Evolutionary conservation across 2,329 filamentous ascomycete species (phyloP).

Genomic region (Dactylellina drechsleri): DNA sequence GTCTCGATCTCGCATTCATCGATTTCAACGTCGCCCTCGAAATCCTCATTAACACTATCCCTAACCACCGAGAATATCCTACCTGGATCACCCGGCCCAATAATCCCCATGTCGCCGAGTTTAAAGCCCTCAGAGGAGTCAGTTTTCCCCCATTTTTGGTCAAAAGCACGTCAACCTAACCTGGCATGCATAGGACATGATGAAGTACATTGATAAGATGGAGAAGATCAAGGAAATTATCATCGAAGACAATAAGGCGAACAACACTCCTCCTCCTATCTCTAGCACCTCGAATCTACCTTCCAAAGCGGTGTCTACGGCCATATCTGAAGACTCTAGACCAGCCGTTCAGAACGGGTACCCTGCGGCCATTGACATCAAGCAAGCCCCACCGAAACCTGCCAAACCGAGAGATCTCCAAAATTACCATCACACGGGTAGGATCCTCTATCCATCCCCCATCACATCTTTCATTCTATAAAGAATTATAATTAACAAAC

Average conservation of each 20-base stretch:
- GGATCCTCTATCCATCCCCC: conserved; percentile 60
- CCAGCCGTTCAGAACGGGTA: conserved; percentile 50
- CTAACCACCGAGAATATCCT: conserved; percentile 78
- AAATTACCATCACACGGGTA: conserved; percentile 67
- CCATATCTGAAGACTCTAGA: conserved; percentile 28
- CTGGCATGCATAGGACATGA: conserved; percentile 25
- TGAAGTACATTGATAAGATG: conserved; percentile 62
- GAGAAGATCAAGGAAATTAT: conserved; percentile 70
- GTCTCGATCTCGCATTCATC: conserved; percentile 78
- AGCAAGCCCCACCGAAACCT: conserved; percentile 59
- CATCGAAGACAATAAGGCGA: conserved; percentile 70
- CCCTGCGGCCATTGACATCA: conserved; percentile 30
- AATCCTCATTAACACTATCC: conserved; percentile 79
- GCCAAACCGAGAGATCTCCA: conserved; percentile 62
- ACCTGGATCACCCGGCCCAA: conserved; percentile 69
- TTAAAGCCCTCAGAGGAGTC: conserved; percentile 63
- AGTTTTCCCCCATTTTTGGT: conserved; percentile 32
- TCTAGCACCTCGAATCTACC: background rate
- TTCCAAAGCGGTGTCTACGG: conserved; percentile 11
- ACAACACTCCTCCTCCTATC: conserved; percentile 25
- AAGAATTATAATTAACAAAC: background rate
- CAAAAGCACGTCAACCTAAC: background rate
- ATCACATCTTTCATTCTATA: background rate
- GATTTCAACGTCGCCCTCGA: conserved; percentile 86
- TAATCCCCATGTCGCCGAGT: conserved; percentile 64